Base-by-base conservation (phyloP, 306 rosid species). In the Coriaria nepalensis region DNA sequence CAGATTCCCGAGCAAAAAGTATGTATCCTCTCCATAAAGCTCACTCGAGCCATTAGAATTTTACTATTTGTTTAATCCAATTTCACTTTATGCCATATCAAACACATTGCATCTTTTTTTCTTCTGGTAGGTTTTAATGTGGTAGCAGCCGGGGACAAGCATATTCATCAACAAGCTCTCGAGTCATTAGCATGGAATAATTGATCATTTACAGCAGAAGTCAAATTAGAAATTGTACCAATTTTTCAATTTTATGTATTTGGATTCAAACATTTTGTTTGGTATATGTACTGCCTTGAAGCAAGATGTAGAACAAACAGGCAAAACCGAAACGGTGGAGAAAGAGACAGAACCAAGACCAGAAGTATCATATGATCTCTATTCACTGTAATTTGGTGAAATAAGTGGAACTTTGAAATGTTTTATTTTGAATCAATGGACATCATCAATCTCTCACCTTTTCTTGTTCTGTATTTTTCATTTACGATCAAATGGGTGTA, bases 131-230 rank as follows among this genome's bases (percentile, higher is more conserved):
- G 79, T 71, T 90, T 77, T 71, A 77, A 85, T 45, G 85, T 90
- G 34, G 68, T 79, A 51, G 98, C 95, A 54, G 93, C 98, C 38
- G 95, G 94, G 51, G 94, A 90, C 70, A 73, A 69, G 60, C 66
- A 50, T 59, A 69, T 85, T 73, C 98, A 84, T 69, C 79, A 63
- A 43, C 75, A 79, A 68, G 74, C 95, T 49, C 57, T 84, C 64
- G 78, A 79, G 57, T 75, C 70, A 37, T 69, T 90, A 58, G 66
- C 73, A 46, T 79, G 95, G 94, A 53, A 43, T 61, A 53, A 43
- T 61, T 84, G 78, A 78, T 49, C 54, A 12, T 45, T 14, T 45
- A 2, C 6, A 45, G 7, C 20, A n/a, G 49, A 45, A n/a, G 8
- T 2, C 12, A 7, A 2, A 5, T 8, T 11, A 43, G 2, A 13